phyloP scores from a whole-genome alignment of 257 asterid species.

The Fraxinus americana region DNA sequence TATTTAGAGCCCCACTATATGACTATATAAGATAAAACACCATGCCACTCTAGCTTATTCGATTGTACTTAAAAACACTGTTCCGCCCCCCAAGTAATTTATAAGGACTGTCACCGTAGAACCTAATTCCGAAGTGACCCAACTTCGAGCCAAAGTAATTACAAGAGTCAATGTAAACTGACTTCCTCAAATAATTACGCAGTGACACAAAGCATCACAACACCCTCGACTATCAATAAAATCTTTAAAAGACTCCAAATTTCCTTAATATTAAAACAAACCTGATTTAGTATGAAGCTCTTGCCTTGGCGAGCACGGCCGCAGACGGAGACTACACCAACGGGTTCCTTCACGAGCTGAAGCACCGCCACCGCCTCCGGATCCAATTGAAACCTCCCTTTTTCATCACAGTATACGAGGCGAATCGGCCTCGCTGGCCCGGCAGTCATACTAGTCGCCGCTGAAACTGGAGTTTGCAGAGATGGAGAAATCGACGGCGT shows the following conservation, averaged over 20 bases:
- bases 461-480: slow-evolving; percentile 36
- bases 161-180: neutral
- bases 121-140: slow-evolving; percentile 27
- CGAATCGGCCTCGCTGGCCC: slow-evolving; percentile 96
- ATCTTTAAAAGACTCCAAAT: neutral
- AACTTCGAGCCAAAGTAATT: neutral
- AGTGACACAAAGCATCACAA: neutral
- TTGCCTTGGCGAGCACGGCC: slow-evolving; percentile 99
- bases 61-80: neutral
- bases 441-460: slow-evolving; percentile 38
- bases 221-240: slow-evolving; percentile 14
- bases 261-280: slow-evolving; percentile 22
- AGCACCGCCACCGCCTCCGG: slow-evolving; percentile 94
- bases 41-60: neutral
- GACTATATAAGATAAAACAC: neutral
- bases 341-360: slow-evolving; percentile 89
- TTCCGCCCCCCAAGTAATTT: neutral
- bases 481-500: slow-evolving; percentile 26
- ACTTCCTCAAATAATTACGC: neutral
- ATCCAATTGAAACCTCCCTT: slow-evolving; percentile 87
- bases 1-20: neutral
- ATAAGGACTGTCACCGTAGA: neutral
- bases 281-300: slow-evolving; percentile 92
- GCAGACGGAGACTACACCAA: slow-evolving; percentile 94
- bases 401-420: slow-evolving; percentile 81